Evolutionary conservation across 106 monocot species (phyloP), one percentile per base, ranked within the genome.

Genomic region (Allium sativum): DNA sequence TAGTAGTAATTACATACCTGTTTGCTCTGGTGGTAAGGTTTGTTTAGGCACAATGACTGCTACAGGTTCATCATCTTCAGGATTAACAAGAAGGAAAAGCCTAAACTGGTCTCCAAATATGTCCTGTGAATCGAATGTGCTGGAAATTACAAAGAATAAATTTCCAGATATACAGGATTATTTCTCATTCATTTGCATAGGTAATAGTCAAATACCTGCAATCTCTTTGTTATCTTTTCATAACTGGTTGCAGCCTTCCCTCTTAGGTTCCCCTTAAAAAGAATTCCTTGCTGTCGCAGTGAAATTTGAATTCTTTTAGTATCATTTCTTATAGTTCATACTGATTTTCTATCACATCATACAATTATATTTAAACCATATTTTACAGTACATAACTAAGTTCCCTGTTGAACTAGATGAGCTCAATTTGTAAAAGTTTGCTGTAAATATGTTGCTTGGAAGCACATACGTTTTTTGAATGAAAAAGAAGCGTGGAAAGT

Each of bases 41-140:
- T 76, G 73, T 52, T 68, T 79, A 65, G 94, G 94, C 61, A 90
- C 86, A 12, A 94, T 80, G 50, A 94, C 94, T 22, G 89, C 93
- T 14, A 94, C 80, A 45, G 89, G 93, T 61, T 86, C 86, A 62
- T 94, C 89, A 64, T 94, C 93, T 67, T 94, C 90, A 53, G 94
- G 90, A 68, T 94, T 86, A 21, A 82, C 73, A 53, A 94, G 89
- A 77, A 94, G 82, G 67, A 94, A 94, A 74, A 94, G 61, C 65
- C 76, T 83, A 77, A 77, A 94, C 54, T 94, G 67, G 68, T 94
- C 94, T 62, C 83, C 90, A 81, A 94, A 90, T 81, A 55, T 94
- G 65, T 90, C 86, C 94, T 94, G 81, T 64, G 43, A 78, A 75
- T 56, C 59, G 58, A 44, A 65, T 70, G 21, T 67, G 41, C 69